These are phyloP conservation scores for Hypomyces perniciosus DNA, from an alignment of 2,329 filamentous ascomycete genomes.

Conservation along the genomic window DNA sequence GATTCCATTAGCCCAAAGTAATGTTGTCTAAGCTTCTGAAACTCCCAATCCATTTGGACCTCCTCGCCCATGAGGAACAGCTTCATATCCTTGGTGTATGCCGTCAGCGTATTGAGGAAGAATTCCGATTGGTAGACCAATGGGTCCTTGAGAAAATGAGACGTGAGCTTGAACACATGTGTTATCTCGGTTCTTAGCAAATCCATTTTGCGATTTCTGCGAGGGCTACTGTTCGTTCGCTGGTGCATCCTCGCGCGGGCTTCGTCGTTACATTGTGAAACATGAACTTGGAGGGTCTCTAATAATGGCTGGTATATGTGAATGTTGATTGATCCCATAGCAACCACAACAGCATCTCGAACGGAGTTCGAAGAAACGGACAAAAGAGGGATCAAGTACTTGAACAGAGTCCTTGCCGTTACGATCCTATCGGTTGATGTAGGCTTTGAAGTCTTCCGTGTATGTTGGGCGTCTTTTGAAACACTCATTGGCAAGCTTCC, in stretches of 20 bases:
- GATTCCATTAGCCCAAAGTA: slow-evolving; percentile 94
- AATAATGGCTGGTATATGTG: slow-evolving; percentile 88
- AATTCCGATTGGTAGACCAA: slow-evolving; percentile 82
- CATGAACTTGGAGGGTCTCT: slow-evolving; percentile 82
- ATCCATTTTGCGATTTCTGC: slow-evolving; percentile 78
- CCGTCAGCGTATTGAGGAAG: slow-evolving; percentile 81
- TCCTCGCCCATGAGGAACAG: slow-evolving; percentile 92
- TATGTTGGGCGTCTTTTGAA: slow-evolving; percentile 61
- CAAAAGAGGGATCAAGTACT: slow-evolving; percentile 82
- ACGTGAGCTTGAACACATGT: slow-evolving; percentile 90
- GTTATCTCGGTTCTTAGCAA: slow-evolving; percentile 88
- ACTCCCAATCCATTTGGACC: slow-evolving; percentile 90
- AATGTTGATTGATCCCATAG: slow-evolving; percentile 89
- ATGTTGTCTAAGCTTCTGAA: slow-evolving; percentile 83
- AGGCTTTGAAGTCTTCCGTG: slow-evolving; percentile 70
- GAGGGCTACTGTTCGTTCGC: slow-evolving; percentile 74
- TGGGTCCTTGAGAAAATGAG: slow-evolving; percentile 74
- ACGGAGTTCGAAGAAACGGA: slow-evolving; percentile 75
- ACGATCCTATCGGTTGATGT: slow-evolving; percentile 70
- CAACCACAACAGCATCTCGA: slow-evolving; percentile 81
- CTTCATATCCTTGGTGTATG: slow-evolving; percentile 86
- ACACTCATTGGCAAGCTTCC: slow-evolving; percentile 46
- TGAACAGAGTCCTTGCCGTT: slow-evolving; percentile 83
- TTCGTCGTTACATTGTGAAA: slow-evolving; percentile 81
- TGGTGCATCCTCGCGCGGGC: slow-evolving; percentile 82